These are phyloP conservation scores for Plectosphaerella sp. DNA, from an alignment of 2,329 filamentous ascomycete genomes.

Conservation along the genomic window DNA sequence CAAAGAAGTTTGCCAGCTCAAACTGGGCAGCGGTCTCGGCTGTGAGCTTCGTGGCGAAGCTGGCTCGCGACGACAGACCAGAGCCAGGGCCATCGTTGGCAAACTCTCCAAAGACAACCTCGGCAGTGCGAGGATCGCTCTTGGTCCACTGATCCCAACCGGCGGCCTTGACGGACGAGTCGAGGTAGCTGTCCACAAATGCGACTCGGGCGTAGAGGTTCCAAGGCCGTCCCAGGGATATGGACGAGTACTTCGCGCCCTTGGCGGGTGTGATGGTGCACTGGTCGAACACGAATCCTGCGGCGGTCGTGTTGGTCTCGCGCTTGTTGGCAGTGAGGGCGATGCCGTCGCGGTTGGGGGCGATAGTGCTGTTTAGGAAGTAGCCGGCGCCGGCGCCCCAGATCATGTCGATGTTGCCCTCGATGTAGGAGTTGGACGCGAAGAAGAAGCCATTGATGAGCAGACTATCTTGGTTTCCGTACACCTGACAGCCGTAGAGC, in stretches of 20 bases:
- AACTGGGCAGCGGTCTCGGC: conserved; percentile 29
- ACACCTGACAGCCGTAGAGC: conserved; percentile 21
- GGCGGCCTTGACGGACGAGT: conserved; percentile 38
- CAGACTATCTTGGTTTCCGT: conserved; percentile 32
- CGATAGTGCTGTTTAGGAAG: conserved; percentile 29
- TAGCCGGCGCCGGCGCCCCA: conserved; percentile 37
- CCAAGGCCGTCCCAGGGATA: conserved; percentile 18
- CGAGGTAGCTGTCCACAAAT: conserved; percentile 29
- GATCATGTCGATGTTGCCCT: conserved; percentile 37
- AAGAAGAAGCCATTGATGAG: conserved; percentile 31
- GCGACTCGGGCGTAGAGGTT: conserved; percentile 15
- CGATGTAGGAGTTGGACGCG: conserved; percentile 31
- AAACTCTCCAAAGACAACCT: conserved; percentile 43
- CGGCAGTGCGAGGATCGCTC: conserved; percentile 33
- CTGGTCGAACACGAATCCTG: conserved; percentile 27
- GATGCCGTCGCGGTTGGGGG: conserved; percentile 23
- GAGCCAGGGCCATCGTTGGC: conserved; percentile 42
- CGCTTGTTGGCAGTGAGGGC: conserved; percentile 30
- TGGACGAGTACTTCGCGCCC: conserved; percentile 12
- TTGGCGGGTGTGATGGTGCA: conserved; percentile 21
- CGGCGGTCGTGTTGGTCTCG: conserved; percentile 27
- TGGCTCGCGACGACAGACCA: conserved; percentile 34
- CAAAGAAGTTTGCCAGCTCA: conserved; percentile 33
- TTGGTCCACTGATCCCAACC: conserved; percentile 43
- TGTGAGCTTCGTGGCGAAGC: conserved; percentile 22